Conservation (phyloP, 1,284 basidiomycete genomes). For the Trametes pubescens region DNA sequence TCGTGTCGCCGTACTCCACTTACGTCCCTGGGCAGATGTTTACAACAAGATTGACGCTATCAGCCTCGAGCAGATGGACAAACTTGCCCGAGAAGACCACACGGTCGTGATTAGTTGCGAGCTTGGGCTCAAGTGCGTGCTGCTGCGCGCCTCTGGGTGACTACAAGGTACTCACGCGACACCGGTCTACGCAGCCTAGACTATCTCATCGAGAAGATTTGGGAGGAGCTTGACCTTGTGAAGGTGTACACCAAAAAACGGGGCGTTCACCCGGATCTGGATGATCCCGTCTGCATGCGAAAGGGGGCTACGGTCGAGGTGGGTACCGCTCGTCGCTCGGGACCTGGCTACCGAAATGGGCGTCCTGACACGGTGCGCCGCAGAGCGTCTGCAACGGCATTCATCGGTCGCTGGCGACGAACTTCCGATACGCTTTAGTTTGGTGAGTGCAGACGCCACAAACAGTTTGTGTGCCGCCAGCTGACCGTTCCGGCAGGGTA, state of each 20-base stretch:
- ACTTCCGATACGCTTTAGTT: constrained; percentile 92
- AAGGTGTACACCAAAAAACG: constrained; percentile 98
- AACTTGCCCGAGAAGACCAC: constrained; percentile 87
- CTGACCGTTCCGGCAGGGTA: constrained; percentile 33
- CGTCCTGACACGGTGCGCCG: constrained; percentile 15
- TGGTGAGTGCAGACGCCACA: constrained; percentile 62
- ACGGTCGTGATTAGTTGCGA: constrained; percentile 96
- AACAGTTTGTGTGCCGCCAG: constrained; percentile 20
- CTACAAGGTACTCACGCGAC: constrained; percentile 10
- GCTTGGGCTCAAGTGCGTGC: constrained; percentile 80
- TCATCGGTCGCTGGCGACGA: constrained; percentile 87
- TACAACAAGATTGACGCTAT: constrained; percentile 97
- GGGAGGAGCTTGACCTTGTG: constrained; percentile 87
- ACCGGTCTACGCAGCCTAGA: constrained; percentile 66
- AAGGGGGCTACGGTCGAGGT: constrained; percentile 95
- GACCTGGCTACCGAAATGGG: constrained; percentile 16
- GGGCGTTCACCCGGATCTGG: constrained; percentile 90
- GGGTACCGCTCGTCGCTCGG: constrained; percentile 21
- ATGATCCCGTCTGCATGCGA: constrained; percentile 93
- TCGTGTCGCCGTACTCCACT: constrained; percentile 11
- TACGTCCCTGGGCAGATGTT: constrained; percentile 65
- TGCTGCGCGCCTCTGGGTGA: constrained; percentile 13
- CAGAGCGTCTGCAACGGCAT: constrained; percentile 91
- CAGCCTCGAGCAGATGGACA: constrained; percentile 90
- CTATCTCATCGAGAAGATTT: constrained; percentile 89